Base-by-base conservation (phyloP, 2,329 filamentous ascomycete genomes). In the Aspergillus sp. region DNA sequence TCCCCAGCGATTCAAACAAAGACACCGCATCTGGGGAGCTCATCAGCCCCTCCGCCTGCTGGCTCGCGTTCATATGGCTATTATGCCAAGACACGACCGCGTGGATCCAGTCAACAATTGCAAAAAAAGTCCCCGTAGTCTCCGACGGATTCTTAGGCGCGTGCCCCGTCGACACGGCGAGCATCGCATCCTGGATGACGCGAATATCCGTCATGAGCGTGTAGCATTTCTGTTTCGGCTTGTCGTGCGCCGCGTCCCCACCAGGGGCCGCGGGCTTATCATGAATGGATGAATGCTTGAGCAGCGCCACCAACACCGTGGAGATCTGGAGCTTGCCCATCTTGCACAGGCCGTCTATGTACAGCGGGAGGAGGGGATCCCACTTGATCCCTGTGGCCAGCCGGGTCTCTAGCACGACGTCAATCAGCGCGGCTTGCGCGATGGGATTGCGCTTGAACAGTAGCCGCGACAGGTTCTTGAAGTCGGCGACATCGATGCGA, bases 191-290 rank as follows among this genome's bases (percentile, higher is more conserved):
- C 50, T 75, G 72, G 32, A 75, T 66, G 51, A 75, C 65, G 44
- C 69, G 66, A 38, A 71, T 73, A 59, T 75, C 73, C 0, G 69
- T 73, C 71, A 75, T 73, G 2, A 75, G 56, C 1, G 71, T 74
- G 14, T 65, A 65, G 26, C 51, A 57, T 16, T 57, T 60, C 2
- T 43, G 32, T 10, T 57, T 59, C 14, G 53, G 55, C 22, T 60
- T 58, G 22, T 38, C 22, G 35, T 40, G 22, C 11, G 22, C 45
- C 41, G 45, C 35, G 35, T 54, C 54, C 13, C 53, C 19, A 1
- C 41, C 42, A 19, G 50, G 10, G 9, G 45, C 51, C 16, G 53
- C 17, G 42, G 50, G 42, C 47, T 53, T 55, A n/a, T 63, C 61
- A 19, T 59, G 59, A 43, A 74, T 65, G 10, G 68, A 71, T 11